These are phyloP conservation scores for Suillus subalutaceus DNA, from an alignment of 768 basidiomycete genomes.

Conservation along the genomic window DNA sequence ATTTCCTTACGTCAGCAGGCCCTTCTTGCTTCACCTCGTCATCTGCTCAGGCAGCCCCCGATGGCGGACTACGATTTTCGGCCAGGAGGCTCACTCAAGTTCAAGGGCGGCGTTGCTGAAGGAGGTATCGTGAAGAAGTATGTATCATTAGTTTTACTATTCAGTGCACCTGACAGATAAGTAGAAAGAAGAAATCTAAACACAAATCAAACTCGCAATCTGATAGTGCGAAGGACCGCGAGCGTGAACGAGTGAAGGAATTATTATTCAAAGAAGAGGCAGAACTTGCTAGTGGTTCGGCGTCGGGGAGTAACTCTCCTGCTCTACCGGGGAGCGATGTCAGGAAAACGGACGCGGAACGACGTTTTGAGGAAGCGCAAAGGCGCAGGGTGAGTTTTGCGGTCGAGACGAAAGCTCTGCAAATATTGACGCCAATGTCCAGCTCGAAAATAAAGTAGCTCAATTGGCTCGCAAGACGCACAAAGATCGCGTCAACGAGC, in stretches of 20 bases:
- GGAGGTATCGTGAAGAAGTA: slow-evolving; percentile 87
- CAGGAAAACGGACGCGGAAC: slow-evolving; percentile 85
- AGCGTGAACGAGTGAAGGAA: slow-evolving; percentile 51
- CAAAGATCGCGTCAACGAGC: slow-evolving; percentile 91
- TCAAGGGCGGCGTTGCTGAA: slow-evolving; percentile 81
- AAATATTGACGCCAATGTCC: slow-evolving; percentile 15
- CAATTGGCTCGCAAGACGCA: slow-evolving; percentile 85
- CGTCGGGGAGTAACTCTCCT: slow-evolving; percentile 66
- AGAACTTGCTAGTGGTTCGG: slow-evolving; percentile 41
- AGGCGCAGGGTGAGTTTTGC: slow-evolving; percentile 63
- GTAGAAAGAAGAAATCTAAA: slow-evolving; percentile 84
- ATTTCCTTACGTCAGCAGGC: slow-evolving; percentile 34
- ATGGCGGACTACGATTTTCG: slow-evolving; percentile 89
- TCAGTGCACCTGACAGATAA: slow-evolving; percentile 15
- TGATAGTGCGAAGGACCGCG: slow-evolving; percentile 45
- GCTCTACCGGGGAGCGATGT: slow-evolving; percentile 49
- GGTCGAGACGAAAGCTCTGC: neutral
- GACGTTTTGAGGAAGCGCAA: slow-evolving; percentile 87
- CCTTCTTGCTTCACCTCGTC: slow-evolving; percentile 18
- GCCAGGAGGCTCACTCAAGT: slow-evolving; percentile 86
- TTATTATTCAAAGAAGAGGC: slow-evolving; percentile 52
- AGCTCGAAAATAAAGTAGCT: slow-evolving; percentile 77
- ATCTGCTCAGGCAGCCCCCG: slow-evolving; percentile 19
- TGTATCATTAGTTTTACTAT: slow-evolving; percentile 25
- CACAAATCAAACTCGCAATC: slow-evolving; percentile 61